Evolutionary conservation across 2,329 filamentous ascomycete genomes (phyloP).

Genomic region (Penicillium hesseltinei): DNA sequence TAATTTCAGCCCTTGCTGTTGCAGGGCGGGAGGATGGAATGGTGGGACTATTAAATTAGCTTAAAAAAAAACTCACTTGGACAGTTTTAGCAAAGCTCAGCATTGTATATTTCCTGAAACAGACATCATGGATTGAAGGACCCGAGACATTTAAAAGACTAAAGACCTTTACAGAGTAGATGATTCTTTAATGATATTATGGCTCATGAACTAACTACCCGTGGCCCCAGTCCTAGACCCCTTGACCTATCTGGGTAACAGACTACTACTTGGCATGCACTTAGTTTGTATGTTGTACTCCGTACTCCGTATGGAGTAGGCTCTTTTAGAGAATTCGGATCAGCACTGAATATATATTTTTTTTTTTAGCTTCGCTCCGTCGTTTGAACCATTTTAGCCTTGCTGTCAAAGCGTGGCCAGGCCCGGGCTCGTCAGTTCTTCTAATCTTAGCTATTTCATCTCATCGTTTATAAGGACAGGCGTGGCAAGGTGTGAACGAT

Average conservation of each 20-base stretch:
- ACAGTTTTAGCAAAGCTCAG: background rate
- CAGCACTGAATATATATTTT: background rate
- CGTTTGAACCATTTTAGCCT: slow-evolving; percentile 15
- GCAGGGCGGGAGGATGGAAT: background rate
- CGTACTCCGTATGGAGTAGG: background rate
- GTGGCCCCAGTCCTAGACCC: background rate
- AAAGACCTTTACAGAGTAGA: too few species aligned
- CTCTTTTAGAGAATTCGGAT: background rate
- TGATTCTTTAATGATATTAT: background rate
- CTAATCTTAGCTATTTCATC: background rate
- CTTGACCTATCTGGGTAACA: background rate
- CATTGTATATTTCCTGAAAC: background rate
- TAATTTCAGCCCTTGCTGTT: slow-evolving; percentile 1
- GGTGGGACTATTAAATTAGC: background rate
- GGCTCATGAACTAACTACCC: background rate
- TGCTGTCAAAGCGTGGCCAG: slow-evolving; percentile 7
- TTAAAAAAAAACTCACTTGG: too few species aligned
- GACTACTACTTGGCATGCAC: slow-evolving; percentile 7
- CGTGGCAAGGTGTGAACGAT: background rate
- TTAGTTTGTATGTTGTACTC: background rate
- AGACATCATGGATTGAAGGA: background rate
- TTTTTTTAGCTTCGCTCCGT: slow-evolving; percentile 3
- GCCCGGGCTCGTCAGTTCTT: slow-evolving; percentile 7
- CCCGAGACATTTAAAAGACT: background rate
- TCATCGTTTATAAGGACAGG: background rate